These are phyloP conservation scores for Chenopodium berlandieri DNA, from an alignment of 148 eudicot species.

Conservation along the genomic window DNA sequence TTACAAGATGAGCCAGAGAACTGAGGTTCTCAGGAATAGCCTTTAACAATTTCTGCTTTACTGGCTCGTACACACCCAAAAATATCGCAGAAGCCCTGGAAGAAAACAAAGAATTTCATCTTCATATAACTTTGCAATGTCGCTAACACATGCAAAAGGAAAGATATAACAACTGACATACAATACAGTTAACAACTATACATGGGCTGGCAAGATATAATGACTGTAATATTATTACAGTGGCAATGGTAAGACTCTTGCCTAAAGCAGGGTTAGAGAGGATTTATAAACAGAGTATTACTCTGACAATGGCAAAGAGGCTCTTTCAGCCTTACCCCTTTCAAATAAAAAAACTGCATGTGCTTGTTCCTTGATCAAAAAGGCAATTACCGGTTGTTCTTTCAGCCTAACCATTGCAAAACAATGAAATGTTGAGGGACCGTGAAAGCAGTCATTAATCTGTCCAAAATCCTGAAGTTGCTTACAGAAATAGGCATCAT, in stretches of 20 bases:
- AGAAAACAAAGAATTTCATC: slow-evolving; percentile 11
- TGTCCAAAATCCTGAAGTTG: background rate
- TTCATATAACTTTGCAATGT: background rate
- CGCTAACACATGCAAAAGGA: slow-evolving; percentile 4
- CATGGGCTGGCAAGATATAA: background rate
- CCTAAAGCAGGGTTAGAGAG: background rate
- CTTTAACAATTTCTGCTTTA: slow-evolving; percentile 63
- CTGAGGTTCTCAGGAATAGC: slow-evolving; percentile 66
- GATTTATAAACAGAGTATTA: background rate
- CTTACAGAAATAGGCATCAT: background rate
- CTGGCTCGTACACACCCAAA: slow-evolving; percentile 82
- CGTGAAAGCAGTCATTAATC: background rate
- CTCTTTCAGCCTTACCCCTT: background rate
- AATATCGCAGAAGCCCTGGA: slow-evolving; percentile 88
- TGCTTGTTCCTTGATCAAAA: background rate
- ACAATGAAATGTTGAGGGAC: background rate
- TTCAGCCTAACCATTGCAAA: no score
- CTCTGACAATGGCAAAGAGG: background rate
- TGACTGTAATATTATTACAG: background rate
- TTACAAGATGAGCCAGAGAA: slow-evolving; percentile 85
- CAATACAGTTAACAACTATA: background rate
- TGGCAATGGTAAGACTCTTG: background rate
- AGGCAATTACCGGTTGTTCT: background rate
- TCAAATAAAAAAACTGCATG: background rate
- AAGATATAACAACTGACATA: background rate